Evolutionary conservation across 768 basidiomycete species (phyloP).

Genomic region (Gautieria morchelliformis): DNA sequence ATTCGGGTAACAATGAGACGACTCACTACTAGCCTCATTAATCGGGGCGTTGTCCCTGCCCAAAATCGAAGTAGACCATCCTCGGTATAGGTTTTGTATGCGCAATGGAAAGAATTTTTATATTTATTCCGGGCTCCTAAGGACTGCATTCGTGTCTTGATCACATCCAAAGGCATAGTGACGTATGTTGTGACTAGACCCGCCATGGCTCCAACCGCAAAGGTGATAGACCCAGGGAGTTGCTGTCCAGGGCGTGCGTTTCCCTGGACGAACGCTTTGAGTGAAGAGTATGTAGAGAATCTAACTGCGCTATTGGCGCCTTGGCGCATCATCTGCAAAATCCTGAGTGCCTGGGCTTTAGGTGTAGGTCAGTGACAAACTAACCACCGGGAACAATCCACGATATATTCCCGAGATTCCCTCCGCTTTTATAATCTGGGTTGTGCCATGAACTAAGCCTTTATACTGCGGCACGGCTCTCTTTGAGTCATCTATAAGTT

Average conservation of each 20-base stretch:
- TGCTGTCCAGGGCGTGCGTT: conserved; percentile 73
- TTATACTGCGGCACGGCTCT: conserved; percentile 76
- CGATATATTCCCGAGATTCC: conserved; percentile 81
- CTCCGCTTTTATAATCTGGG: conserved; percentile 72
- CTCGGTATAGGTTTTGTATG: conserved; percentile 87
- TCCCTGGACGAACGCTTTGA: conserved; percentile 90
- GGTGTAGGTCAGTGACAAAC: conserved; percentile 19
- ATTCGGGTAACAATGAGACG: conserved; percentile 23
- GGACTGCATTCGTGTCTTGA: conserved; percentile 98
- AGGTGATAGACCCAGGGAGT: conserved; percentile 81
- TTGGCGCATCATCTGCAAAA: conserved; percentile 84
- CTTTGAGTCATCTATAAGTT: conserved; percentile 91
- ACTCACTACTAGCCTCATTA: conserved; percentile 80
- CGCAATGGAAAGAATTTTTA: conserved; percentile 92
- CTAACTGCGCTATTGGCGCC: conserved; percentile 95
- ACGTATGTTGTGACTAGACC: conserved; percentile 92
- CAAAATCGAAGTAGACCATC: conserved; percentile 88
- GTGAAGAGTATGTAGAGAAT: conserved; percentile 89
- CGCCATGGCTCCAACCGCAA: conserved; percentile 88
- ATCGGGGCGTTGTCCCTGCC: conserved; percentile 90
- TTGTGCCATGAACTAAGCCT: conserved; percentile 80
- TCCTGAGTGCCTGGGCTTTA: neutral
- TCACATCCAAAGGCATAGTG: conserved; percentile 82
- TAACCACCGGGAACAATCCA: conserved; percentile 87
- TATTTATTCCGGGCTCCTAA: conserved; percentile 76